A percentile compares a stretch with the other conserved stretches of the same genome.
These are phyloP conservation scores for Antitrichia curtipendula DNA, from an alignment of 225 moss, liverwort and hornwort species.

Conservation along the genomic window DNA sequence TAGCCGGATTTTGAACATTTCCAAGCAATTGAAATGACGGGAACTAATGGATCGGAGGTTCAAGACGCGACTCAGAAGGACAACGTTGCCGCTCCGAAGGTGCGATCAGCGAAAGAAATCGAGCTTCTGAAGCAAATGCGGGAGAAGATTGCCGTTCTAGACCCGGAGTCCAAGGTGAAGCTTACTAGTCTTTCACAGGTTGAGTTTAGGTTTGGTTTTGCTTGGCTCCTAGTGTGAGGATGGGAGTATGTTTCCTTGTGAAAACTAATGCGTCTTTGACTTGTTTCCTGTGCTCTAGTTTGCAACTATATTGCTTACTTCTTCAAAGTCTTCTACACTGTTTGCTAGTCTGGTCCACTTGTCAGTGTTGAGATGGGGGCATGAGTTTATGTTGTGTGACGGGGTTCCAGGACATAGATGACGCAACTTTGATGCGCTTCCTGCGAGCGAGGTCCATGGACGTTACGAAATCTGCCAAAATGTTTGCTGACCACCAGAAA, in stretches of 20 bases:
- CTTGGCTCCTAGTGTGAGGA: background rate
- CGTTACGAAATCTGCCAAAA: constrained; percentile 8
- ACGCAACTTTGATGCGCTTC: constrained; percentile 51
- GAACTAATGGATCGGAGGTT: background rate
- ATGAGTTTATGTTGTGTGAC: background rate
- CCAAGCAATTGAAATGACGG: background rate
- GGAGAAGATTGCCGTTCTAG: constrained; percentile 9
- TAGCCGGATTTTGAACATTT: background rate
- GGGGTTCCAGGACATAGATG: constrained; percentile 27
- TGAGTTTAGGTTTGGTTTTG: background rate
- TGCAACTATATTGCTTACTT: background rate
- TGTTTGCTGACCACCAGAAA: constrained; percentile 46
- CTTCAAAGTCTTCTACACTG: background rate
- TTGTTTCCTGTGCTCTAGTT: background rate
- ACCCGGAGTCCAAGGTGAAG: constrained; percentile 18
- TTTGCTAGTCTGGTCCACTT: background rate
- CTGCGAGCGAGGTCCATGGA: constrained; percentile 43
- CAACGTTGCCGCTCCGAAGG: background rate
- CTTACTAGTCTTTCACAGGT: background rate
- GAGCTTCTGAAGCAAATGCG: constrained; percentile 21
- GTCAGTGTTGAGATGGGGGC: background rate
- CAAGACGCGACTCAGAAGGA: background rate
- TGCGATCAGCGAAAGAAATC: background rate
- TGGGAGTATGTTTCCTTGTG: background rate
- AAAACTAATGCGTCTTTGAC: background rate